Conservation (phyloP, 345 rosid species). For the Citrus hindsii region DNA sequence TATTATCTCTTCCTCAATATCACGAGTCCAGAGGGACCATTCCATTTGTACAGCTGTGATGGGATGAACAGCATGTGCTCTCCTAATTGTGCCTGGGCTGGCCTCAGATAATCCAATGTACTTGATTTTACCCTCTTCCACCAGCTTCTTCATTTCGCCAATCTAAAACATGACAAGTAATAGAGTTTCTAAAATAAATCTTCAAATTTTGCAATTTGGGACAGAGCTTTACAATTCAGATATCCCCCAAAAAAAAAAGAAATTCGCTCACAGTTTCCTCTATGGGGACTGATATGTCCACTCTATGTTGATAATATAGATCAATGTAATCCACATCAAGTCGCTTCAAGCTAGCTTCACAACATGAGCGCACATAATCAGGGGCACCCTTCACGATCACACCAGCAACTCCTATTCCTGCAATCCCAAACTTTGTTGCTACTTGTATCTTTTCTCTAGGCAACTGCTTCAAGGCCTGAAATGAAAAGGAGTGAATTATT, state of each 20-base stretch:
- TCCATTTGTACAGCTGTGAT: conserved; percentile 20
- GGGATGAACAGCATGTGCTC: conserved; percentile 25
- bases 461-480: conserved; percentile 25
- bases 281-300: conserved; percentile 20
- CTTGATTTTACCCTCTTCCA: too few relatives aligned
- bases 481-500: not conserved
- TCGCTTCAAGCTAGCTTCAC: conserved; percentile 30
- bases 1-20: conserved; percentile 15
- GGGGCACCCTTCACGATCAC: conserved; percentile 10
- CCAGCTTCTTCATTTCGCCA: too few relatives aligned
- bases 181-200: not conserved
- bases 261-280: conserved; percentile 23
- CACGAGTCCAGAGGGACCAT: conserved; percentile 25
- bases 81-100: conserved; percentile 11
- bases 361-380: conserved; percentile 25
- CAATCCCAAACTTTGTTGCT: conserved; percentile 29
- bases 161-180: not conserved
- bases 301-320: conserved; percentile 31
- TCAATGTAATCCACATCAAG: conserved; percentile 33
- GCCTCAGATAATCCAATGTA: conserved; percentile 6
- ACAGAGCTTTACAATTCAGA: not conserved
- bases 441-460: conserved; percentile 32
- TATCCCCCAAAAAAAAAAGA: not conserved
- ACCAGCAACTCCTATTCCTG: not conserved
- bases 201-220: not conserved